Conservation (phyloP, 139 green algal species). For the Coccomyxa sp. region DNA sequence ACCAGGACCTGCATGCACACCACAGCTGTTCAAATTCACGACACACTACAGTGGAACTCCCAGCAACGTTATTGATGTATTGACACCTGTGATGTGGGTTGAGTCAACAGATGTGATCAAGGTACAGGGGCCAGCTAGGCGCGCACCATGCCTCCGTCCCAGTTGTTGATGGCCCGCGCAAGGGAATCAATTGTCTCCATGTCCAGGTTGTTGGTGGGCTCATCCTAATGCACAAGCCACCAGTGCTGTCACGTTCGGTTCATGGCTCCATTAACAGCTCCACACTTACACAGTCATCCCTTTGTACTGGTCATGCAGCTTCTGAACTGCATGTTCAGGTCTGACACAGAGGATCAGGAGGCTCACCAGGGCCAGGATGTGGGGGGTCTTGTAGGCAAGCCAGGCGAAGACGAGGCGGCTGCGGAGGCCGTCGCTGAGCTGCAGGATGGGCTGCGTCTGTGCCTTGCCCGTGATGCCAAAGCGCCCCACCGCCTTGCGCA, state of each 20-base stretch:
- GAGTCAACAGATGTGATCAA: no score
- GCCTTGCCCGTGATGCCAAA: conserved; percentile 73
- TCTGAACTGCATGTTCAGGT: neutral
- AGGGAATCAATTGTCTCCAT: conserved; percentile 95
- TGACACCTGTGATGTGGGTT: no score
- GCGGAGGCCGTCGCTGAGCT: conserved; percentile 90
- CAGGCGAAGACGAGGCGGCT: conserved; percentile 88
- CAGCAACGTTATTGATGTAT: no score
- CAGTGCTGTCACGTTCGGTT: neutral
- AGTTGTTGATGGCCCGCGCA: conserved; percentile 81
- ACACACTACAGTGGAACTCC: no score
- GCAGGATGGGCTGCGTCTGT: conserved; percentile 73
- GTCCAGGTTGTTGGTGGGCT: conserved; percentile 91
- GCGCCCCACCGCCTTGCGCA: conserved; percentile 58
- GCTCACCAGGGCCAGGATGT: neutral
- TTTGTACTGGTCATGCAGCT: neutral
- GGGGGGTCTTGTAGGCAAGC: conserved; percentile 41
- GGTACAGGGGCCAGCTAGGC: no score
- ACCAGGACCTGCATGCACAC: conserved; percentile 45
- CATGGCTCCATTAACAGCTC: no score
- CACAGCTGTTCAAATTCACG: no score
- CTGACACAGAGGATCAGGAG: neutral
- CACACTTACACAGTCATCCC: neutral
- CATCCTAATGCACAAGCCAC: conserved; percentile 69
- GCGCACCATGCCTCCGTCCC: conserved; percentile 78